phyloP scores from a whole-genome alignment of 768 basidiomycete genomes.

The Cyclocybe aegerita region DNA sequence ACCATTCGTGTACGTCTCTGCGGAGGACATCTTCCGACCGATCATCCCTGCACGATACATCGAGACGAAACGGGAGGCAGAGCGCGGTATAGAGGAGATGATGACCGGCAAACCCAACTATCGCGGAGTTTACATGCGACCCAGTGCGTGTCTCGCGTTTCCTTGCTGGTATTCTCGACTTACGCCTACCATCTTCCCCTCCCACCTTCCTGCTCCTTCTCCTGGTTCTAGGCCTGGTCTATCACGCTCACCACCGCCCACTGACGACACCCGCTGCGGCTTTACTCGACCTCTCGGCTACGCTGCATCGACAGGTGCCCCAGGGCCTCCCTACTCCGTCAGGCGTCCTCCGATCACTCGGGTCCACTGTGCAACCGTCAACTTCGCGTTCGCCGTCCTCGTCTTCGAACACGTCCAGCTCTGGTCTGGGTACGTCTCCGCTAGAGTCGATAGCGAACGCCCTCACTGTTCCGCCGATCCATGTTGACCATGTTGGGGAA shows the following conservation, averaged over 20 bases:
- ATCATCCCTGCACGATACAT: constrained; percentile 86
- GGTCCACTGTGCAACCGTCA: constrained; percentile 22
- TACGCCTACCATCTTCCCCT: constrained; percentile 4
- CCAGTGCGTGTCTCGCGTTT: constrained; percentile 58
- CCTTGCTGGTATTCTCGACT: constrained; percentile 3
- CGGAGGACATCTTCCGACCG: constrained; percentile 91
- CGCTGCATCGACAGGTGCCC: constrained; percentile 63
- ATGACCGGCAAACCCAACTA: constrained; percentile 43
- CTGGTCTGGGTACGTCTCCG: constrained; percentile 33
- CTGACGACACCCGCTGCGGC: constrained; percentile 83
- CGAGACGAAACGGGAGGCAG: constrained; percentile 91
- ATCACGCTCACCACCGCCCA: constrained; percentile 94
- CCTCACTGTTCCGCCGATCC: constrained; percentile 84
- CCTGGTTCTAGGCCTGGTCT: constrained; percentile 90
- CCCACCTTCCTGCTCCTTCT: constrained; percentile 45
- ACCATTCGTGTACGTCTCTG: constrained; percentile 94
- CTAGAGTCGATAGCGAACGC: constrained; percentile 75
- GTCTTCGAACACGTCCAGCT: constrained; percentile 23
- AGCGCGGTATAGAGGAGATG: constrained; percentile 61
- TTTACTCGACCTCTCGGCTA: constrained; percentile 77
- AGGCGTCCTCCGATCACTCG: constrained; percentile 54
- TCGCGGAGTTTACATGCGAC: constrained; percentile 81
- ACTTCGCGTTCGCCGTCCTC: constrained; percentile 1
- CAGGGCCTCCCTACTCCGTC: constrained; percentile 63
- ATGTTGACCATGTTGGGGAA: constrained; percentile 93